Evolutionary conservation across 2,329 filamentous ascomycete species (phyloP).

Genomic region (Sordariomycetes sp.): DNA sequence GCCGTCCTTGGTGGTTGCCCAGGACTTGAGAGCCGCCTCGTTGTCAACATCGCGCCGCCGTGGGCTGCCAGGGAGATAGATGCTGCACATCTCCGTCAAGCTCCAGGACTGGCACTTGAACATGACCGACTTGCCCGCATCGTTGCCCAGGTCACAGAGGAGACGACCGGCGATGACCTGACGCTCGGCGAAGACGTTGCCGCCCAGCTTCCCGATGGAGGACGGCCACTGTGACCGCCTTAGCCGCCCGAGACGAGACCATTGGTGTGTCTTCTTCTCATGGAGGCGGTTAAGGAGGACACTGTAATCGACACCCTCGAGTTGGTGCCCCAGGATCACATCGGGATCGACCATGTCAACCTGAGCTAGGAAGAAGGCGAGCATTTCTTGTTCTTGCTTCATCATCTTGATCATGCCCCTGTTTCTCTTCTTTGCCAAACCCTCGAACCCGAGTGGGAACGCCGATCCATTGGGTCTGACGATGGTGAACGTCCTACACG

Average conservation of each 20-base stretch:
- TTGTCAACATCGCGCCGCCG: conserved; percentile 78
- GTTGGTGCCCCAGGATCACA: conserved; percentile 83
- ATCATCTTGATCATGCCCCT: conserved; percentile 69
- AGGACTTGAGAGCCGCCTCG: conserved; percentile 75
- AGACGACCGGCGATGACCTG: conserved; percentile 82
- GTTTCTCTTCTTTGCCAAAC: conserved; percentile 58
- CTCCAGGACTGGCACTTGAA: conserved; percentile 97
- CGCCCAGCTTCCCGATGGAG: conserved; percentile 73
- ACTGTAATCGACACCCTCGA: conserved; percentile 96
- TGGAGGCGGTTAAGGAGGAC: conserved; percentile 77
- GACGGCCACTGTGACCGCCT: conserved; percentile 79
- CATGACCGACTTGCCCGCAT: conserved; percentile 96
- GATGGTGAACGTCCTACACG: conserved; percentile 83
- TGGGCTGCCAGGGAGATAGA: conserved; percentile 69
- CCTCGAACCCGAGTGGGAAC: conserved; percentile 83
- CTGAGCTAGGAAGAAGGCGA: conserved; percentile 82
- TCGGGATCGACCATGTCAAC: conserved; percentile 85
- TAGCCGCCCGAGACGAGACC: conserved; percentile 86
- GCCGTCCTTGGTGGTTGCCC: conserved; percentile 67
- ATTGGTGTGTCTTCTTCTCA: conserved; percentile 84
- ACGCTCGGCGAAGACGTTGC: conserved; percentile 87
- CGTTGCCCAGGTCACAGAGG: conserved; percentile 89
- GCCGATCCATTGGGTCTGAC: conserved; percentile 64
- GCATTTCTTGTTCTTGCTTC: conserved; percentile 73
- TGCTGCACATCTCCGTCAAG: conserved; percentile 90